Percentiles rank a stretch among this genome's conserved stretches.
Conservation (phyloP, 2,329 filamentous ascomycete genomes). For the Claviceps fusiformis region DNA sequence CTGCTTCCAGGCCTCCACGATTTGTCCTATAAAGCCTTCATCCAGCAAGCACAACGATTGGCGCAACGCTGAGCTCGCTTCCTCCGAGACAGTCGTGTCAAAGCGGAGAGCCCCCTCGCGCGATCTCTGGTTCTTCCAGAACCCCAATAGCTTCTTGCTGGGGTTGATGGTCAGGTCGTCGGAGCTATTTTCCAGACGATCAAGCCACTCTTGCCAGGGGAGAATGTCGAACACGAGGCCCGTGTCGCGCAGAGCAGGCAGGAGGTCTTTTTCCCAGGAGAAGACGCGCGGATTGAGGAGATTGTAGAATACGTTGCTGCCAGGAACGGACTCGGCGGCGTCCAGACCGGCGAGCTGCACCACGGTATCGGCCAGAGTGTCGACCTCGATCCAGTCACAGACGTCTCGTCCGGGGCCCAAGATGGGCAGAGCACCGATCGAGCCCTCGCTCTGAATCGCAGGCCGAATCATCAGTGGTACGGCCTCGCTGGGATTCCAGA, state of each 20-base stretch:
- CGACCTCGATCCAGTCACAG: not conserved
- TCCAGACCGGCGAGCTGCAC: conserved; percentile 31
- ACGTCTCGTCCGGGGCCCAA: not conserved
- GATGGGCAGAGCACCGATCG: conserved; percentile 26
- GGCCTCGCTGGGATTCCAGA: conserved; percentile 37
- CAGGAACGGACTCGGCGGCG: conserved; percentile 22
- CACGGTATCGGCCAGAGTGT: conserved; percentile 25
- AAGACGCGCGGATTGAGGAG: conserved; percentile 33
- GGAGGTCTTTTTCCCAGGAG: conserved; percentile 34
- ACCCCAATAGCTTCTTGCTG: conserved; percentile 28
- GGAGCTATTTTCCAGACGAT: conserved; percentile 26
- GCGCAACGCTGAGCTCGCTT: not conserved
- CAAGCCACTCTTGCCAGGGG: conserved; percentile 27
- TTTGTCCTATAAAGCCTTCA: not conserved
- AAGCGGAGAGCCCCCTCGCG: not conserved
- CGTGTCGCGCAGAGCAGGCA: conserved; percentile 29
- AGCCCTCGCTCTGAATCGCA: not conserved
- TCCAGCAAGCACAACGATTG: not conserved
- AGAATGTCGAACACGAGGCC: conserved; percentile 31
- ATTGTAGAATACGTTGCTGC: conserved; percentile 27
- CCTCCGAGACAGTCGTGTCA: not conserved
- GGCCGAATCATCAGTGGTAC: conserved; percentile 37
- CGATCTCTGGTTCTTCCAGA: conserved; percentile 16
- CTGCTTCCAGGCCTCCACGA: not conserved
- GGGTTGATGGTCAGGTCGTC: conserved; percentile 32